Percentiles rank a stretch among this genome's conserved stretches.
These are phyloP conservation scores for Cantharellus cinnabarinus DNA, from an alignment of 768 basidiomycete genomes.

Conservation along the genomic window DNA sequence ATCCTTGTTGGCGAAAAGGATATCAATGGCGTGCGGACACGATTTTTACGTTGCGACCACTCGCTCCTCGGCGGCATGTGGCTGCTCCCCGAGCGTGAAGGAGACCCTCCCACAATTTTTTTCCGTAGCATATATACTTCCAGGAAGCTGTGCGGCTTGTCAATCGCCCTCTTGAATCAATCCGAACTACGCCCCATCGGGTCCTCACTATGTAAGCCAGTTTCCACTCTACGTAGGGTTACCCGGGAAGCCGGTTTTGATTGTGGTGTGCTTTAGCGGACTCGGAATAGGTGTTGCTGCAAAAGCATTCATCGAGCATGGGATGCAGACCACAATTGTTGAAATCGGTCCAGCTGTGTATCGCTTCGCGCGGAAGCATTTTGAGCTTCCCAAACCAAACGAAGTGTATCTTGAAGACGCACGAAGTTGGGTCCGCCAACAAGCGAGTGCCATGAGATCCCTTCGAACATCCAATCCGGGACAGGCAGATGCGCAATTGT, in stretches of 20 bases:
- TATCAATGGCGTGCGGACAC: slow-evolving; percentile 17
- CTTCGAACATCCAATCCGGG: slow-evolving; percentile 12
- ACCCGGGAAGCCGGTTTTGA: not conserved
- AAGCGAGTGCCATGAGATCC: slow-evolving; percentile 16
- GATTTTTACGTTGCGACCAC: slow-evolving; percentile 34
- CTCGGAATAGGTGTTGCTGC: slow-evolving; percentile 74
- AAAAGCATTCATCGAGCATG: slow-evolving; percentile 47
- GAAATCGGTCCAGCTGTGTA: slow-evolving; percentile 90
- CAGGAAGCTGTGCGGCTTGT: slow-evolving; percentile 72
- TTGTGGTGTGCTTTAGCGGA: slow-evolving; percentile 32
- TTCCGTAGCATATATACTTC: slow-evolving; percentile 69
- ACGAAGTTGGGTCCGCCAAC: slow-evolving; percentile 36
- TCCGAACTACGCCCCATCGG: slow-evolving; percentile 7
- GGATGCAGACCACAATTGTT: slow-evolving; percentile 57
- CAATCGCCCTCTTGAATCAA: slow-evolving; percentile 21
- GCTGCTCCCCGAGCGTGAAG: slow-evolving; percentile 21
- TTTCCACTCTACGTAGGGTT: not conserved
- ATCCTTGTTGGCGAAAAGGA: slow-evolving; percentile 54
- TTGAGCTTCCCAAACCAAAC: slow-evolving; percentile 45
- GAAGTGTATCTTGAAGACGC: slow-evolving; percentile 65
- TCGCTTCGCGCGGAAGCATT: slow-evolving; percentile 54
- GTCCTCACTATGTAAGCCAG: not conserved
- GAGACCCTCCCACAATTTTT: slow-evolving; percentile 26
- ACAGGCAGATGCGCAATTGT: slow-evolving; percentile 2
- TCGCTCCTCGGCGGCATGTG: slow-evolving; percentile 52